A percentile compares a stretch with the other conserved stretches of the same genome.
phyloP scores from a whole-genome alignment of 441 rosid species.

The Theobroma grandiflorum region DNA sequence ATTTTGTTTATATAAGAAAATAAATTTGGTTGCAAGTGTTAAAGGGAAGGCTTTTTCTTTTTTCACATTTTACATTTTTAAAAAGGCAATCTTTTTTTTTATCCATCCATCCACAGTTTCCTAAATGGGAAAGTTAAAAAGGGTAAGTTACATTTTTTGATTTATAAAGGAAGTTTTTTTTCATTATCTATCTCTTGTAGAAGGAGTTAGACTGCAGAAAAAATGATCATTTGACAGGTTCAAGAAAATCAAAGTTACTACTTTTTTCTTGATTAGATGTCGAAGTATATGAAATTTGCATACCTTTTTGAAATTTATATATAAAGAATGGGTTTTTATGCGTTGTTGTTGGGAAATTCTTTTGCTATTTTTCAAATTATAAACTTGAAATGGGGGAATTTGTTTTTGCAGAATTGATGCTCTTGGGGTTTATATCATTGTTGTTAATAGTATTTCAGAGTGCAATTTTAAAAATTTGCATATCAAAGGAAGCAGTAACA shows the following conservation, averaged over 20 bases:
- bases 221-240: neutral
- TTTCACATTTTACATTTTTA: neutral
- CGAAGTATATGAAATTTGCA: neutral
- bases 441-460: too few relatives aligned
- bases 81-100: neutral
- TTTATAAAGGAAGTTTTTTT: neutral
- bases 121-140: neutral
- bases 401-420: too few relatives aligned
- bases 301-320: too few relatives aligned
- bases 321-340: too few relatives aligned
- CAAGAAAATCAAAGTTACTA: neutral
- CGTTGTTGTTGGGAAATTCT: too few relatives aligned
- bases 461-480: too few relatives aligned
- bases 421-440: too few relatives aligned
- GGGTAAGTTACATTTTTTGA: neutral
- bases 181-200: neutral
- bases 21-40: conserved; percentile 9
- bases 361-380: too few relatives aligned
- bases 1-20: too few relatives aligned
- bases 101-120: neutral
- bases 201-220: neutral
- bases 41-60: neutral
- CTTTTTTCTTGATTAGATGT: neutral
- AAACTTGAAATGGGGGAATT: too few relatives aligned
- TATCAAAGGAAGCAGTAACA: too few relatives aligned